Evolutionary conservation across 169 alveolate species (phyloP).

Genomic region (Plasmodium chabaudi): DNA sequence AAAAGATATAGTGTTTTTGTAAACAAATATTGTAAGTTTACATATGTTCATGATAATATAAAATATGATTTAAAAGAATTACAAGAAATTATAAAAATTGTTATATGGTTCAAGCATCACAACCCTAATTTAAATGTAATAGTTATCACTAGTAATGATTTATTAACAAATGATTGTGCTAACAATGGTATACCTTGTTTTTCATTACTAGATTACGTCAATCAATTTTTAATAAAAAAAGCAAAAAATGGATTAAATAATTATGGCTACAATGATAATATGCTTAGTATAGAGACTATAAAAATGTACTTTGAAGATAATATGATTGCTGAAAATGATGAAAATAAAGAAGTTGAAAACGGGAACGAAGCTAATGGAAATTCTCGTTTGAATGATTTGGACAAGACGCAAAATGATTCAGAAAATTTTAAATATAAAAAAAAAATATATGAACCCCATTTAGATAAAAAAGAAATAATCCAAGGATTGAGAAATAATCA

Average conservation of each 20-base stretch:
- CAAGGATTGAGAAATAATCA: conserved; percentile 89
- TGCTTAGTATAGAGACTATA: conserved; percentile 32
- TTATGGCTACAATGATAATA: neutral
- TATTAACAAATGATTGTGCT: conserved; percentile 77
- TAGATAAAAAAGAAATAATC: conserved; percentile 81
- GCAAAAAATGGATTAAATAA: conserved; percentile 23
- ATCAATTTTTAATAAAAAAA: conserved; percentile 44
- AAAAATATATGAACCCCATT: conserved; percentile 81
- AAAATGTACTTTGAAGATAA: conserved; percentile 75
- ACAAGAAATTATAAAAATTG: conserved; percentile 68
- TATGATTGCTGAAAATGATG: conserved; percentile 34
- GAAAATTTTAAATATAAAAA: conserved; percentile 78
- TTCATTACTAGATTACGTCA: conserved; percentile 70
- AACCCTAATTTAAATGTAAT: conserved; percentile 18
- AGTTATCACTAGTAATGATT: conserved; percentile 34
- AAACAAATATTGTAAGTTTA: conserved; percentile 62
- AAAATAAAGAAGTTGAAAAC: neutral
- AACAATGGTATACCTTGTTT: conserved; percentile 69
- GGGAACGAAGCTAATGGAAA: neutral
- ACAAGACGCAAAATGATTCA: neutral
- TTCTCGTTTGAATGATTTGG: neutral
- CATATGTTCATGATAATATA: conserved; percentile 54
- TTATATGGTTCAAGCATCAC: conserved; percentile 70
- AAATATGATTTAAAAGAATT: conserved; percentile 18
- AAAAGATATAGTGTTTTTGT: conserved; percentile 58